Base-by-base conservation (phyloP, 2,329 filamentous ascomycete genomes). In the Paecilomyces sp. region DNA sequence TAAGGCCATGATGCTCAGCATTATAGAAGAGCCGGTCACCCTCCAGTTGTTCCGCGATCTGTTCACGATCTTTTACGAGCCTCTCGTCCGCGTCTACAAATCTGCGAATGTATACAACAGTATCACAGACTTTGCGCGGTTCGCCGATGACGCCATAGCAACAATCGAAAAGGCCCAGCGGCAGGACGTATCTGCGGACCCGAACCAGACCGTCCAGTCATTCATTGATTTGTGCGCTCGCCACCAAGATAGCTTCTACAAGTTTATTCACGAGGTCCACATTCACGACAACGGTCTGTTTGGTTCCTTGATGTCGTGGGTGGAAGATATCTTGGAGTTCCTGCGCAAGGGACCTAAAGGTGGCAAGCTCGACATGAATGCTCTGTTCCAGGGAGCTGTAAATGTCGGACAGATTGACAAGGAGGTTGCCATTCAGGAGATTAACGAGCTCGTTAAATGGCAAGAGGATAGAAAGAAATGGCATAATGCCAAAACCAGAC, bases 51-150 rank as follows among this genome's bases (percentile, higher is more conserved):
- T 99, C 83, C 87, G 92, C 55, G 94, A 99, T 70, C 83, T 99
- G 25, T 97, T 99, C 74, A 96, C 92, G 34, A 97, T 99, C 71
- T 99, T 99, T 79, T 99, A 99, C 76, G 94, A 99, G 72, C 94
- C 94, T 0, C 86, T 99, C 24, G 91, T 99, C 15, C 85, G 94
- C 55, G 94, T 99, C 0, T 99, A 99, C 82, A 99, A 97, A 77
- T 96, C 92, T 22, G 94, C 94, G 64, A 99, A 97, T 68, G 93
- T 99, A 28, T 97, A 97, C 81, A 94, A 87, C 79, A 95, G 90
- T 71, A 93, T 99, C 61, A 97, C 93, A 0, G 94, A 99, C 74
- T 97, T 99, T 77, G 90, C 93, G 0, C 82, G 87, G 47, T 99
- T 99, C 68, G 86, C 94, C 57, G 92, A 97, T 70, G 94, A 99